Evolutionary conservation across 139 green algal genomes (phyloP).

Genomic region (Mesotaenium endlicherianum): DNA sequence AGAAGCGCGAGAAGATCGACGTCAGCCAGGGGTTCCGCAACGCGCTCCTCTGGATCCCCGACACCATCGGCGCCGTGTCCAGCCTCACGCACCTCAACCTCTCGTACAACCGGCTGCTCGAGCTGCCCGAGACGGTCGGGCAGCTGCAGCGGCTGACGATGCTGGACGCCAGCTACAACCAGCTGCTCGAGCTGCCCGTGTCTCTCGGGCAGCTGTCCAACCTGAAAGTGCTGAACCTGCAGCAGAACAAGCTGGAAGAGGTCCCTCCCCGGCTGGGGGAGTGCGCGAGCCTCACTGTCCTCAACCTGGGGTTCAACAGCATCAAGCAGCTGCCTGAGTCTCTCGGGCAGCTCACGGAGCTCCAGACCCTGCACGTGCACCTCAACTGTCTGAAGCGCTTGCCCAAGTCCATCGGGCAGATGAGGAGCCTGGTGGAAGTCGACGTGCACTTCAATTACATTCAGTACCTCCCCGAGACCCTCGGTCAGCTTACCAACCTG

Average conservation of each 20-base stretch:
- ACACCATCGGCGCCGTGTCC: background rate
- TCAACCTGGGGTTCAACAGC: conserved; percentile 17
- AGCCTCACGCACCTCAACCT: conserved; percentile 24
- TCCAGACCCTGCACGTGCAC: background rate
- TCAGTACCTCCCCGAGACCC: background rate
- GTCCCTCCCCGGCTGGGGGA: conserved; percentile 20
- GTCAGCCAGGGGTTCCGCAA: conserved; percentile 1
- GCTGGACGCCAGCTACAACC: conserved; percentile 23
- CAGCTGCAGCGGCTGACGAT: background rate
- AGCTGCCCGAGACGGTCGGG: conserved; percentile 25
- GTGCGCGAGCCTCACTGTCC: conserved; percentile 37
- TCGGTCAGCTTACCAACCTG: conserved; percentile 12
- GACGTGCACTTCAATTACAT: conserved; percentile 38
- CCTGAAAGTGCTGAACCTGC: conserved; percentile 23
- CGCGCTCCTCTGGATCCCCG: conserved; percentile 9
- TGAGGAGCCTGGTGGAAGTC: conserved; percentile 23
- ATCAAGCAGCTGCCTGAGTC: conserved; percentile 11
- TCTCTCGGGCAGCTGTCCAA: conserved; percentile 25
- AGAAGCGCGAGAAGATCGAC: background rate
- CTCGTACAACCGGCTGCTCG: conserved; percentile 28
- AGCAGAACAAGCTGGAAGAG: conserved; percentile 41
- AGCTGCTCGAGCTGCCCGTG: conserved; percentile 22
- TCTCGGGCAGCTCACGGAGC: conserved; percentile 6
- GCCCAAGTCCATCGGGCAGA: conserved; percentile 22
- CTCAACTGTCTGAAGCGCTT: conserved; percentile 25